Base-by-base conservation (phyloP, 257 asterid species). In the Plectranthus barbatus region DNA sequence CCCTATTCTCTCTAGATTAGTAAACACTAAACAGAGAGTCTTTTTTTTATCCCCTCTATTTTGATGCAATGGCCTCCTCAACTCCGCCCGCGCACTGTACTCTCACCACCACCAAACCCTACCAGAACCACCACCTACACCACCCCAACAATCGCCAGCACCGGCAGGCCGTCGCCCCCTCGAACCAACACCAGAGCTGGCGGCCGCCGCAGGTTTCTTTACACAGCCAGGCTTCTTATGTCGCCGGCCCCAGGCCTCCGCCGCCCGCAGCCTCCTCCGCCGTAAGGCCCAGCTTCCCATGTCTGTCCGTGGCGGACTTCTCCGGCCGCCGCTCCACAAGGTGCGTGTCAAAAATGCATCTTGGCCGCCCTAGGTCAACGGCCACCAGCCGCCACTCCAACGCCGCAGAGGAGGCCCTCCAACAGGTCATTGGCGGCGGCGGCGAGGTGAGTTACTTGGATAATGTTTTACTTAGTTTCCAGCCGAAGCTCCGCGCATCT, bases 1-100 rank as follows among this genome's bases (percentile, higher is more conserved):
- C 44, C 14, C 36, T 17, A 29, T 14, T 11, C 31, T 66, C 73
- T 65, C 73, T 66, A 68, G 15, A 69, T 64, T 3, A 5, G 14
- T 44, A 42, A 72, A 52, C 69, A 56, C 60, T 55, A 46, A 19
- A 65, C 44, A 18, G 62, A 61, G 5, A 42, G 40, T 56, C 1
- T 4, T 56, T 54, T 60, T 75, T 76, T 76, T 76, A 62, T 62
- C 66, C 58, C 36, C 53, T 36, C 72, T 57, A 26, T 34, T 40
- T 56, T 31, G 8, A 26, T 52, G 72, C 71, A 37, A 90, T 90
- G 96, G 97, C 96, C 55, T 90, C 95, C 53, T 82, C 96, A 1
- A 90, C 97, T 75, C 91, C 97, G 74, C 95, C 97, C 9, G 85
- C 95, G 50, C 87, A 83, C 80, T 83, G 83, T 68, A 53, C 95